Evolutionary conservation across 2,329 filamentous ascomycete species (phyloP), one percentile per base, ranked within the genome.

Genomic region (Penicillium sp.): DNA sequence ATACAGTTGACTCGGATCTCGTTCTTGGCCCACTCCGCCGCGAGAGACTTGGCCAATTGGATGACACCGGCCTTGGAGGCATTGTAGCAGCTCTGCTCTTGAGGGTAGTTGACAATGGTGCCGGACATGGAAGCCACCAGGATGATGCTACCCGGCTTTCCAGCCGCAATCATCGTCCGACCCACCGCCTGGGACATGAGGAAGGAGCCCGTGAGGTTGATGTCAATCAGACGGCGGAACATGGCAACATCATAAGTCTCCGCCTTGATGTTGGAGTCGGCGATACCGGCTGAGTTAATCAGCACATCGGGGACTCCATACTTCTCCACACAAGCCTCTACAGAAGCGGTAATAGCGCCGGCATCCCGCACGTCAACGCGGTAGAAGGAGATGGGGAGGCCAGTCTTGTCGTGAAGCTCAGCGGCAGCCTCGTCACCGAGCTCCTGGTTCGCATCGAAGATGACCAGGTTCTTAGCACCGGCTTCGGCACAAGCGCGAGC

Each of bases 31-130:
- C 88, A 91, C 73, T 93, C 88, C 47, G 86, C 86, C 38, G 86
- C 87, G 25, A 93, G 80, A 3, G 85, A 89, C 75, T 87, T 88
- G 70, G 82, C 85, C 45, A 90, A 79, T 71, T 88, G 84, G 56
- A 88, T 80, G 34, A 90, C 85, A 60, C 83, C 86, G 12, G 87
- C 85, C 79, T 90, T 90, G 70, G 84, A 88, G 28, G 86, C 85
- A 64, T 90, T 90, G 80, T 91, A 91, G 71, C 84, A 87, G 40
- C 80, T 74, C 70, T 88, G 84, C 51, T 81, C 62, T 69, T 87
- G 83, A 2, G 84, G 85, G 45, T 85, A 76, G 61, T 87, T 88
- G 61, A 80, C 83, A 52, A 88, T 81, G 62, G 83, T 82, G 1
- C 81, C 85, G 53, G 78, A 82, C 77, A 88, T 88, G 50, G 78